Evolutionary conservation across 164 flowering plant genomes (phyloP).

Genomic region (Tinospora cordifolia): DNA sequence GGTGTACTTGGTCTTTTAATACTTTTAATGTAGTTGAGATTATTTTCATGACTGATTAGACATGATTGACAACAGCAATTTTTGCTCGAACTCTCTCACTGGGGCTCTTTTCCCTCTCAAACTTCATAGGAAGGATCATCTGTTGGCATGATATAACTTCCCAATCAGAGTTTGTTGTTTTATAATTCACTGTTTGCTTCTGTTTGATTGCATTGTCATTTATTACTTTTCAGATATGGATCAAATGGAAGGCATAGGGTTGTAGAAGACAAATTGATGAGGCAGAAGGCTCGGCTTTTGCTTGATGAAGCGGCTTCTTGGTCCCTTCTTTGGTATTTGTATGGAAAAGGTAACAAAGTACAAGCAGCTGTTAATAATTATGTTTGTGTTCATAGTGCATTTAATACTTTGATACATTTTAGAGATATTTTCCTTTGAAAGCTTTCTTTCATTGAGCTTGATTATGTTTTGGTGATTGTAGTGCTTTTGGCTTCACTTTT

Average conservation of each 20-base stretch:
- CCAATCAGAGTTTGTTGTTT: no score
- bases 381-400: background rate
- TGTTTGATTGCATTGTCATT: slow-evolving; percentile 5
- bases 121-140: no score
- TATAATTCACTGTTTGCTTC: background rate
- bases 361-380: slow-evolving; percentile 8
- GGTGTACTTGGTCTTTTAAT: no score
- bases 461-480: background rate
- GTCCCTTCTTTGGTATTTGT: slow-evolving; percentile 97
- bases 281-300: slow-evolving; percentile 71
- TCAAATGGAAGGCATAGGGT: slow-evolving; percentile 52
- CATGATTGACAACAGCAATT: no score
- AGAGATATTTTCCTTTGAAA: background rate
- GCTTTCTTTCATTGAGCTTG: background rate
- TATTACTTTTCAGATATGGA: slow-evolving; percentile 48
- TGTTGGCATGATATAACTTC: no score
- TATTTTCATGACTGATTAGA: no score
- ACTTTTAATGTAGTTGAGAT: no score
- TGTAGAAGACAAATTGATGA: slow-evolving; percentile 83
- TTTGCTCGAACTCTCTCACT: no score
- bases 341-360: slow-evolving; percentile 74
- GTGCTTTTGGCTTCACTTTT: no score
- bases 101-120: no score
- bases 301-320: slow-evolving; percentile 98
- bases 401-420: background rate